Evolutionary conservation across 805 yeast genomes (phyloP).

Genomic region (Yarrowia sp.): DNA sequence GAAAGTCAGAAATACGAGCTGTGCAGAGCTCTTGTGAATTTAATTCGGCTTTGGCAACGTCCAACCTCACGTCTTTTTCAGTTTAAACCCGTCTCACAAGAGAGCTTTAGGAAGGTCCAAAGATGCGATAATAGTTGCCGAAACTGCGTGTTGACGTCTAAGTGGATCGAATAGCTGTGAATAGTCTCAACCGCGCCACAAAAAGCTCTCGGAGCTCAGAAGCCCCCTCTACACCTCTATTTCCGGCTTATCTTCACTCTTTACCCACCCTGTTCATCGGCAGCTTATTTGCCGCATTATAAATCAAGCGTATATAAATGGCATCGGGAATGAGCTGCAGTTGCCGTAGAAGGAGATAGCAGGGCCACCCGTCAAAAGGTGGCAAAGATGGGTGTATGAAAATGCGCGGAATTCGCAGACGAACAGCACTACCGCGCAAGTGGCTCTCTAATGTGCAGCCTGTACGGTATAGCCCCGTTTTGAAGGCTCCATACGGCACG

Average conservation of each 20-base stretch:
- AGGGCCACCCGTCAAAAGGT: conserved; percentile 6
- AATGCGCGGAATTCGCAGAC: not conserved
- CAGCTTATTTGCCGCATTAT: conserved; percentile 25
- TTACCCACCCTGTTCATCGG: conserved; percentile 5
- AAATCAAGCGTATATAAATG: not conserved
- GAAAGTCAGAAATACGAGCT: conserved; percentile 14
- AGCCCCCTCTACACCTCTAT: no score
- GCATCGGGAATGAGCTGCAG: not conserved
- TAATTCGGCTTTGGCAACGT: not conserved
- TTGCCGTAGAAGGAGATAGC: not conserved
- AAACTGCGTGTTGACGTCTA: not conserved
- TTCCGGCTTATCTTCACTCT: not conserved
- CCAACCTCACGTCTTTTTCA: not conserved
- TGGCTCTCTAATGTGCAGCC: not conserved
- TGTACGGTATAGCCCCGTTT: not conserved
- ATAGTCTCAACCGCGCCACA: no score
- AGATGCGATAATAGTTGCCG: not conserved
- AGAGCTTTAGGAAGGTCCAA: not conserved
- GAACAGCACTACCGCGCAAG: not conserved
- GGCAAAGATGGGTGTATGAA: not conserved
- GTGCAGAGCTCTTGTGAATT: not conserved
- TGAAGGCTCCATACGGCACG: not conserved
- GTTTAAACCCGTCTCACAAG: conserved; percentile 2
- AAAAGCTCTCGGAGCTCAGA: no score
- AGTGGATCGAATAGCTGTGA: not conserved